Conservation (phyloP, 1,139 yeast species). For the Candida pseudoviswanathii region DNA sequence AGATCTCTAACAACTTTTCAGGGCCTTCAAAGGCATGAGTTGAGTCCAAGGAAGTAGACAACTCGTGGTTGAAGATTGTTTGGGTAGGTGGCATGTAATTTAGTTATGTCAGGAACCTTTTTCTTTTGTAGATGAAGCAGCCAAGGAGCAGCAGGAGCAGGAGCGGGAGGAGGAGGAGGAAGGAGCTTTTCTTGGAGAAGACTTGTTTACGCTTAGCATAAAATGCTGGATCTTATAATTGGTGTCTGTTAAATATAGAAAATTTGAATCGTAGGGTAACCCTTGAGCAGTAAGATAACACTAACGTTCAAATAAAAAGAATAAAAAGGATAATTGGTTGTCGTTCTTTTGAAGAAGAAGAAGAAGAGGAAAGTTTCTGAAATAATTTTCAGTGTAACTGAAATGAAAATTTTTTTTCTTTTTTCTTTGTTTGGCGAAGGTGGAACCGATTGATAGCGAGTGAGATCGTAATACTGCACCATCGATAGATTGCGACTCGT, state of each 20-base stretch:
- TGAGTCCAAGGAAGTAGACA: slow-evolving; percentile 81
- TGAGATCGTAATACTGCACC: not conserved
- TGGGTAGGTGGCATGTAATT: slow-evolving; percentile 36
- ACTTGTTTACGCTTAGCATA: slow-evolving; percentile 5
- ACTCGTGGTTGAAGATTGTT: slow-evolving; percentile 67
- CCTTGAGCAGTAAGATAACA: not conserved
- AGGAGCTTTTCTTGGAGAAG: slow-evolving; percentile 1
- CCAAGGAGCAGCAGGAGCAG: not conserved
- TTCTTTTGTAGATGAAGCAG: slow-evolving; percentile 2
- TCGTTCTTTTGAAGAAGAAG: not conserved
- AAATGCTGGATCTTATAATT: slow-evolving; percentile 1
- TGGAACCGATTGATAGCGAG: not conserved
- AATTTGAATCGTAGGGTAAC: not conserved
- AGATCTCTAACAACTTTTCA: slow-evolving; percentile 86
- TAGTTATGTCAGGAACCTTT: slow-evolving; percentile 5
- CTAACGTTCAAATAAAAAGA: slow-evolving; percentile 4
- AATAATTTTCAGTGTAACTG: not conserved
- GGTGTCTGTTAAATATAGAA: not conserved
- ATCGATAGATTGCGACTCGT: not conserved
- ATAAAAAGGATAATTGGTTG: not conserved
- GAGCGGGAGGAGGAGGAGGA: not conserved
- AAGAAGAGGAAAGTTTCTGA: not conserved
- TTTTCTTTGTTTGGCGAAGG: not conserved
- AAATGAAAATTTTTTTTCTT: not conserved
- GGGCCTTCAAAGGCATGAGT: slow-evolving; percentile 96